These are phyloP conservation scores for Tolypocladium tundrense DNA, from an alignment of 2,329 filamentous ascomycete genomes.

Conservation along the genomic window DNA sequence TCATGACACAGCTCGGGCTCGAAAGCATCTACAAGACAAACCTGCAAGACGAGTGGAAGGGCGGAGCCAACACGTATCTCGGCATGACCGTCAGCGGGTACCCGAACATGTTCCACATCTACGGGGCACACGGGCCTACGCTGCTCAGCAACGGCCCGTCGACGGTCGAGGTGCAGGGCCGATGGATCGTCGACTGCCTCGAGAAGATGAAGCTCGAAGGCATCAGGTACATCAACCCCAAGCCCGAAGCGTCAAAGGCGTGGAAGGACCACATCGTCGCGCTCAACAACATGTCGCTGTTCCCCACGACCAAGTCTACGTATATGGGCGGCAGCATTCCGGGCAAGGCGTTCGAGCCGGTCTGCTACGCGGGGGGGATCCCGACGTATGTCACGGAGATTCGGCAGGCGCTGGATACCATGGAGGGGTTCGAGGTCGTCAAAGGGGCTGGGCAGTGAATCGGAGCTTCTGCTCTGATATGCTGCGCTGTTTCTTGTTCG, in stretches of 20 bases:
- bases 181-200: constrained; percentile 43
- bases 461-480: not conserved
- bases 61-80: constrained; percentile 31
- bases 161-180: constrained; percentile 42
- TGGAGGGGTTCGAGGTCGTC: constrained; percentile 24
- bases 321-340: constrained; percentile 48
- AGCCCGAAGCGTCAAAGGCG: constrained; percentile 28
- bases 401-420: constrained; percentile 19
- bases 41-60: constrained; percentile 31
- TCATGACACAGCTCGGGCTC: constrained; percentile 34
- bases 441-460: not conserved
- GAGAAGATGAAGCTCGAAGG: constrained; percentile 32
- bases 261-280: constrained; percentile 42
- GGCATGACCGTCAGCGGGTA: constrained; percentile 32
- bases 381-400: constrained; percentile 22
- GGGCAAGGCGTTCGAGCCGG: constrained; percentile 39
- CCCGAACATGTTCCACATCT: constrained; percentile 42
- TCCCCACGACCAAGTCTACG: constrained; percentile 38
- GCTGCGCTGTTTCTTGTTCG: not conserved
- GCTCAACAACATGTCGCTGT: constrained; percentile 33
- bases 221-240: constrained; percentile 41
- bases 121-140: constrained; percentile 47
- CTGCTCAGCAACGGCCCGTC: constrained; percentile 46
- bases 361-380: constrained; percentile 36
- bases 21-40: constrained; percentile 25